Conservation (phyloP, 1,284 basidiomycete species). For the Malassezia sp. region DNA sequence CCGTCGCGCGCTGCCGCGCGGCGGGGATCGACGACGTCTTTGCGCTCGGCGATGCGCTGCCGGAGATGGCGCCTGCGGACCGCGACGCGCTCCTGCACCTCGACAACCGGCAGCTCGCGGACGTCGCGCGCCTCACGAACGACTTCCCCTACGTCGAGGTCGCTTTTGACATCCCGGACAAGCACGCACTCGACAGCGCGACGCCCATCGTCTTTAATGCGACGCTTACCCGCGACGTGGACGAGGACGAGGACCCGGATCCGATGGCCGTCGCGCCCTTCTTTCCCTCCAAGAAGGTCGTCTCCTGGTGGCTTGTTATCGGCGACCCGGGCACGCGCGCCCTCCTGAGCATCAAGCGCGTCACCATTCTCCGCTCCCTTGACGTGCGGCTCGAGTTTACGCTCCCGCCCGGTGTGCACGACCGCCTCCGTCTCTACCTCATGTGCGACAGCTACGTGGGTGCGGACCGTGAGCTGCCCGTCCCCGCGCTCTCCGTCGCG, state of each 20-base stretch:
- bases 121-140: constrained; percentile 57
- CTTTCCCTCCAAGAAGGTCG: constrained; percentile 79
- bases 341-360: constrained; percentile 84
- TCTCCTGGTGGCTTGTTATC: constrained; percentile 94
- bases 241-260: constrained; percentile 57
- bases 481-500: constrained; percentile 29
- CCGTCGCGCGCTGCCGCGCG: constrained; percentile 68
- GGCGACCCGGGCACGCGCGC: constrained; percentile 63
- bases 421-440: constrained; percentile 69
- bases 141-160: constrained; percentile 59
- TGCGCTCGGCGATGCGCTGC: constrained; percentile 31
- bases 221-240: constrained; percentile 69
- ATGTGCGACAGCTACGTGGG: constrained; percentile 73
- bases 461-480: constrained; percentile 35
- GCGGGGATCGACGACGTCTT: constrained; percentile 39
- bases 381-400: constrained; percentile 78
- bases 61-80: constrained; percentile 31
- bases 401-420: constrained; percentile 60
- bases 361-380: constrained; percentile 63
- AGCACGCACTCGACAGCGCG: constrained; percentile 67
- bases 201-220: constrained; percentile 72
- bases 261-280: constrained; percentile 70
- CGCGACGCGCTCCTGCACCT: constrained; percentile 66
- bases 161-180: constrained; percentile 55
- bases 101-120: constrained; percentile 58